Conservation (phyloP, 768 basidiomycete genomes). For the Albatrellus ellisii region DNA sequence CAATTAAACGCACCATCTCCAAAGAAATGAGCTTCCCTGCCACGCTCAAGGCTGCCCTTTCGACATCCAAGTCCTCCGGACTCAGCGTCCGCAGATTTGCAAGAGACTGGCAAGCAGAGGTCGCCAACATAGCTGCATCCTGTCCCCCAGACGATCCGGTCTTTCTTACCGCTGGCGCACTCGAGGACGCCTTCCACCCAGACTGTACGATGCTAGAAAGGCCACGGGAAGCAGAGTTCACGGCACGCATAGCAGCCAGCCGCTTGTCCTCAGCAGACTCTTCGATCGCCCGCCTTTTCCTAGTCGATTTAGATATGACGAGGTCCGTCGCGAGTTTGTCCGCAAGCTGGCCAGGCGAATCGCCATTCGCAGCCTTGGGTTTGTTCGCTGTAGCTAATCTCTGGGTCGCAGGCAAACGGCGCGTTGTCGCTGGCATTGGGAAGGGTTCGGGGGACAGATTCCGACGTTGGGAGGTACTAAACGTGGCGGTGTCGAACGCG, state of each 20-base stretch:
- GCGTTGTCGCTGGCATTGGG: no score
- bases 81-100: slow-evolving; percentile 30
- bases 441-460: no score
- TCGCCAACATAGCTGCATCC: slow-evolving; percentile 23
- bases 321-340: slow-evolving; percentile 15
- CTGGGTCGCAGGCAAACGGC: no score
- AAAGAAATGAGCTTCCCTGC: slow-evolving; percentile 52
- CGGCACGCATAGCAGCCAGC: slow-evolving; percentile 39
- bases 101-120: slow-evolving; percentile 33
- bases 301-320: slow-evolving; percentile 16
- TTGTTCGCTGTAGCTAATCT: no score
- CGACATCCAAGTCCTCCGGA: slow-evolving; percentile 46
- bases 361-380: background rate
- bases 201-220: slow-evolving; percentile 39
- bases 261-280: slow-evolving; percentile 2
- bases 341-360: slow-evolving; percentile 15
- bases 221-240: slow-evolving; percentile 49
- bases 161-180: slow-evolving; percentile 16
- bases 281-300: background rate
- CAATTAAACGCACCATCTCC: slow-evolving; percentile 46
- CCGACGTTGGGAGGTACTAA: no score
- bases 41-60: slow-evolving; percentile 58
- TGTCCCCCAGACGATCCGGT: slow-evolving; percentile 14
- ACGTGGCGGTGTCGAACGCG: no score
- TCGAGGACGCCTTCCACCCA: slow-evolving; percentile 40